These are phyloP conservation scores for Cryphonectria nitschkei DNA, from an alignment of 2,329 filamentous ascomycete genomes.

Conservation along the genomic window DNA sequence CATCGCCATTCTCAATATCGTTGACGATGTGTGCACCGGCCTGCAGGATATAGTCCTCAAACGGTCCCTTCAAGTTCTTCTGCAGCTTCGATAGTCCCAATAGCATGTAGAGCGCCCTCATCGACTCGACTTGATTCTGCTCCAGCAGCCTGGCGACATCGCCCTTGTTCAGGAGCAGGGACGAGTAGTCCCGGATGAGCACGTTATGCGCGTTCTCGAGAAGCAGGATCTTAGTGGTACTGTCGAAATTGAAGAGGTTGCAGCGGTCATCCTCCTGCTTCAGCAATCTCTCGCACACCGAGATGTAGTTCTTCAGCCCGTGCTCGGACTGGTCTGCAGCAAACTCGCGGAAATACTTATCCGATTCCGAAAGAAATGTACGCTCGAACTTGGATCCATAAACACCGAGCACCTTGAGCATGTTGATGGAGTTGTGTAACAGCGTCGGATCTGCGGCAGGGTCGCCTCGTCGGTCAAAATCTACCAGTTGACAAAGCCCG, in stretches of 20 bases:
- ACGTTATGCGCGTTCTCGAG: conserved; percentile 73
- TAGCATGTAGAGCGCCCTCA: conserved; percentile 78
- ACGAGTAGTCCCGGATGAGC: conserved; percentile 70
- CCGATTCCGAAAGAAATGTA: conserved; percentile 69
- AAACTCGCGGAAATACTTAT: conserved; percentile 70
- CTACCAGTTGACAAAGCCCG: conserved; percentile 77
- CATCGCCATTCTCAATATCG: conserved; percentile 75
- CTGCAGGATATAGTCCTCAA: conserved; percentile 76
- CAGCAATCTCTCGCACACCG: conserved; percentile 70
- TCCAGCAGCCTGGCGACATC: conserved; percentile 76
- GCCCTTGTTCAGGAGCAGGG: conserved; percentile 65
- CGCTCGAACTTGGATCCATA: conserved; percentile 83
- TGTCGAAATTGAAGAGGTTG: conserved; percentile 80
- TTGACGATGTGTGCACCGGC: conserved; percentile 79
- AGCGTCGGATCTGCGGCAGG: conserved; percentile 62
- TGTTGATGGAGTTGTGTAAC: conserved; percentile 76
- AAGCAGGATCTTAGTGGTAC: conserved; percentile 77
- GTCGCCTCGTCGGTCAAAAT: conserved; percentile 67
- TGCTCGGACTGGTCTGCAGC: conserved; percentile 66
- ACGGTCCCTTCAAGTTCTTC: conserved; percentile 70
- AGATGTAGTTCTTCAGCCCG: conserved; percentile 76
- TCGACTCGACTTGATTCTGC: conserved; percentile 67
- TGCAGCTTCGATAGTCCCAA: conserved; percentile 74
- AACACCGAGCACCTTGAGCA: conserved; percentile 83
- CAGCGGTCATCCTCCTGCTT: conserved; percentile 74